These are phyloP conservation scores for Lasiosphaeriaceae sp. DNA, from an alignment of 495 filamentous ascomycete species.

Conservation along the genomic window DNA sequence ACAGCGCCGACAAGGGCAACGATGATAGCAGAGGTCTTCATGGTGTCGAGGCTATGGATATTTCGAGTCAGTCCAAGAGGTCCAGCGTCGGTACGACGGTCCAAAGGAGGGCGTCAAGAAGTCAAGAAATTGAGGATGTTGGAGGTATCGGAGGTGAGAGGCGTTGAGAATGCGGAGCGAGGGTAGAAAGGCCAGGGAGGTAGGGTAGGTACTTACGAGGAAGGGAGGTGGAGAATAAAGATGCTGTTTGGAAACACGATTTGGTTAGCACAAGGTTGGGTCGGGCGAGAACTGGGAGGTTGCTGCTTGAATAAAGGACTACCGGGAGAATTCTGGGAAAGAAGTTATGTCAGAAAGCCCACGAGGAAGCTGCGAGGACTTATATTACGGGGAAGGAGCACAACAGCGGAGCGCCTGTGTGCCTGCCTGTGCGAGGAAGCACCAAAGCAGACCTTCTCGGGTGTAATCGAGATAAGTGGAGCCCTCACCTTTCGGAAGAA, in stretches of 20 bases:
- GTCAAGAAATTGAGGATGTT: neutral
- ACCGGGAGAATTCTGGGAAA: neutral
- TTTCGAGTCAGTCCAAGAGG: constrained; percentile 3
- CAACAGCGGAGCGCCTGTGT: neutral
- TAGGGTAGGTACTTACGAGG: neutral
- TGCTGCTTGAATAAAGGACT: neutral
- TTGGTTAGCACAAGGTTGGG: no score
- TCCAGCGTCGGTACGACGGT: neutral
- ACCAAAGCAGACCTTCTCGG: neutral
- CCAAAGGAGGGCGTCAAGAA: constrained; percentile 2
- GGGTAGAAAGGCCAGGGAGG: neutral
- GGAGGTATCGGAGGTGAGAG: neutral
- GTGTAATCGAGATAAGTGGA: neutral
- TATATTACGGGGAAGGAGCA: constrained; percentile 8
- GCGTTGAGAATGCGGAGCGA: no score
- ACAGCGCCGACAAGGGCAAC: constrained; percentile 27
- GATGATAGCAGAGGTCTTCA: constrained; percentile 36
- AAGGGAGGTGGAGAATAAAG: no score
- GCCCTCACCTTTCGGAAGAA: neutral
- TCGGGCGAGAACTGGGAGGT: neutral
- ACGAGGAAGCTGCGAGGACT: constrained; percentile 9
- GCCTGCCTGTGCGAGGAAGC: neutral
- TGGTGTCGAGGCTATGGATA: constrained; percentile 13
- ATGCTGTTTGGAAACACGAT: no score
- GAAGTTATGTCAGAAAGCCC: neutral